Evolutionary conservation across 73 alveolate species (phyloP).

Genomic region (Tetrahymena malaccensis): DNA sequence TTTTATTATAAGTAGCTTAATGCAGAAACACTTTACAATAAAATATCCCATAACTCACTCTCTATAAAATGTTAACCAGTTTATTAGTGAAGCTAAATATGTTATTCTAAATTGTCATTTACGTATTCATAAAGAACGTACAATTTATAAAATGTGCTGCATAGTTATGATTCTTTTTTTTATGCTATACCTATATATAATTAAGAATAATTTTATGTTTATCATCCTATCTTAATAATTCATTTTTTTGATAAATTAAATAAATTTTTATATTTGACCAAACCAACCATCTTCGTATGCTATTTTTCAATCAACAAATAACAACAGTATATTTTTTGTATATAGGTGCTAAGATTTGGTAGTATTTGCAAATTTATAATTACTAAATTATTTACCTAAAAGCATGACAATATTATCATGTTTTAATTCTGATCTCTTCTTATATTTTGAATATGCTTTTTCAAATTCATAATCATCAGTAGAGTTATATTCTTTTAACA

Average conservation of each 20-base stretch:
- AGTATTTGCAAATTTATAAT: too few relatives aligned
- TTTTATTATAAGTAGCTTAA: neutral
- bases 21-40: neutral
- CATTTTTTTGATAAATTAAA: too few relatives aligned
- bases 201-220: neutral
- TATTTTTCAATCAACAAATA: too few relatives aligned
- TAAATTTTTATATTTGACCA: neutral
- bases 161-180: neutral
- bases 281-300: too few relatives aligned
- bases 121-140: neutral
- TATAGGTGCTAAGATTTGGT: too few relatives aligned
- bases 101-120: neutral
- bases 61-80: neutral
- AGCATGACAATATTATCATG: neutral
- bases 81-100: neutral
- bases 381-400: neutral
- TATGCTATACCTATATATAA: neutral
- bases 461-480: neutral
- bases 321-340: too few relatives aligned
- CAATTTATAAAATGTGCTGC: neutral
- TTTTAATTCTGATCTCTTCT: neutral
- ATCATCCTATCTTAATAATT: neutral
- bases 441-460: neutral
- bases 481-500: neutral
- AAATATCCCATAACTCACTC: neutral